phyloP scores from a whole-genome alignment of 2,329 filamentous ascomycete species.

The Geosmithia flava region DNA sequence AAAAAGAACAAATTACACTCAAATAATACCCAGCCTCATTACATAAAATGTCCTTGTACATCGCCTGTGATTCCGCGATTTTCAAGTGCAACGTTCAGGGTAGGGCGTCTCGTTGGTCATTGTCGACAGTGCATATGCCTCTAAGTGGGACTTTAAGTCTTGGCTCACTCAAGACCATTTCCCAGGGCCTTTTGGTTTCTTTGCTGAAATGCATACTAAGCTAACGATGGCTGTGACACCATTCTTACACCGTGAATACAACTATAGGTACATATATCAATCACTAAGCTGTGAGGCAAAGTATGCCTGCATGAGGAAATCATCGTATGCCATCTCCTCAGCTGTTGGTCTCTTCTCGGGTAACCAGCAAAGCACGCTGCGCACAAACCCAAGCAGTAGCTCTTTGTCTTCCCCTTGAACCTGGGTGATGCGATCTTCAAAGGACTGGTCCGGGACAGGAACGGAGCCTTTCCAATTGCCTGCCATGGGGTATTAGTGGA shows the following conservation, averaged over 20 bases:
- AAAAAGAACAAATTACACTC: not conserved
- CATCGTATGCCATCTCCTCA: slow-evolving; percentile 9
- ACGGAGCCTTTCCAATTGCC: slow-evolving; percentile 13
- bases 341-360: slow-evolving; percentile 12
- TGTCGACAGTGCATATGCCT: not conserved
- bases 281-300: slow-evolving; percentile 3
- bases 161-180: not conserved
- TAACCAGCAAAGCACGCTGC: slow-evolving; percentile 11
- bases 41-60: not conserved
- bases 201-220: no score
- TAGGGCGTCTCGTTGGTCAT: not conserved
- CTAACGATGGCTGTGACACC: no score
- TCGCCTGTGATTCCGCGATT: no score
- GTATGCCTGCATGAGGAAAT: slow-evolving; percentile 6
- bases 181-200: no score
- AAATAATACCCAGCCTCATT: not conserved
- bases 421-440: slow-evolving; percentile 9
- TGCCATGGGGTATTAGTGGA: slow-evolving; percentile 3
- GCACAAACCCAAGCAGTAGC: slow-evolving; percentile 8
- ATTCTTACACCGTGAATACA: no score
- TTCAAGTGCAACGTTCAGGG: not conserved
- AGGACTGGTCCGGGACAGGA: slow-evolving; percentile 11
- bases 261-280: no score
- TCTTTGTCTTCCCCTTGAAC: slow-evolving; percentile 11
- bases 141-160: not conserved